phyloP scores from a whole-genome alignment of 2,329 filamentous ascomycete genomes.

The Aspergillus sclerotialis region DNA sequence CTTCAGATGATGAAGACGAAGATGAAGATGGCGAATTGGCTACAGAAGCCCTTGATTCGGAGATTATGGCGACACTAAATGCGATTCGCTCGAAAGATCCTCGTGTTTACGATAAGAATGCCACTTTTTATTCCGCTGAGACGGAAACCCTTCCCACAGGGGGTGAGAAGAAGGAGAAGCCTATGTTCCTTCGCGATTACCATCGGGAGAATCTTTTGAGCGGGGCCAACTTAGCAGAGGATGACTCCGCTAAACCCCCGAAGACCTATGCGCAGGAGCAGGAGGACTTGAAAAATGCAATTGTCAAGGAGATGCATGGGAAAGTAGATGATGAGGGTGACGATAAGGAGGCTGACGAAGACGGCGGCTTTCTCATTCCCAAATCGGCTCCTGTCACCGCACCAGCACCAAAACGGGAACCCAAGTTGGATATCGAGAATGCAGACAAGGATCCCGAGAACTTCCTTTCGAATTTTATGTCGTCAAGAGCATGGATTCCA shows the following conservation, averaged over 20 bases:
- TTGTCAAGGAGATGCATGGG: slow-evolving; percentile 75
- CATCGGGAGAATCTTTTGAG: slow-evolving; percentile 83
- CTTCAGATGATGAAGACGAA: slow-evolving; percentile 65
- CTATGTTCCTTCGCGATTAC: slow-evolving; percentile 81
- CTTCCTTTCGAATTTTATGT: slow-evolving; percentile 92
- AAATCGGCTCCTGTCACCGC: slow-evolving; percentile 49
- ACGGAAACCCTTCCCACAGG: slow-evolving; percentile 37
- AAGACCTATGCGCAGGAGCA: slow-evolving; percentile 85
- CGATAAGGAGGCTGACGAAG: slow-evolving; percentile 51
- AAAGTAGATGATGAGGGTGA: slow-evolving; percentile 45
- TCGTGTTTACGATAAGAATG: slow-evolving; percentile 73
- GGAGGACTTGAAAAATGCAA: slow-evolving; percentile 67
- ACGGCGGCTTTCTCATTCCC: slow-evolving; percentile 67
- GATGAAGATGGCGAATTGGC: slow-evolving; percentile 85
- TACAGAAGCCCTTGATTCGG: slow-evolving; percentile 74
- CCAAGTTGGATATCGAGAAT: slow-evolving; percentile 61
- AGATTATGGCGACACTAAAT: slow-evolving; percentile 79
- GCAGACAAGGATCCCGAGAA: slow-evolving; percentile 86
- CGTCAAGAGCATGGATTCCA: slow-evolving; percentile 82
- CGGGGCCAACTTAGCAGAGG: slow-evolving; percentile 56
- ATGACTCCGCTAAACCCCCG: slow-evolving; percentile 40
- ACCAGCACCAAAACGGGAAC: slow-evolving; percentile 34
- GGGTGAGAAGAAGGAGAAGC: slow-evolving; percentile 64
- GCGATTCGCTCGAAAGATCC: slow-evolving; percentile 90
- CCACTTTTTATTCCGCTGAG: slow-evolving; percentile 69